Evolutionary conservation across 768 basidiomycete genomes (phyloP), one percentile per base, ranked within the genome.

Genomic region (Lentinula guzmanii): DNA sequence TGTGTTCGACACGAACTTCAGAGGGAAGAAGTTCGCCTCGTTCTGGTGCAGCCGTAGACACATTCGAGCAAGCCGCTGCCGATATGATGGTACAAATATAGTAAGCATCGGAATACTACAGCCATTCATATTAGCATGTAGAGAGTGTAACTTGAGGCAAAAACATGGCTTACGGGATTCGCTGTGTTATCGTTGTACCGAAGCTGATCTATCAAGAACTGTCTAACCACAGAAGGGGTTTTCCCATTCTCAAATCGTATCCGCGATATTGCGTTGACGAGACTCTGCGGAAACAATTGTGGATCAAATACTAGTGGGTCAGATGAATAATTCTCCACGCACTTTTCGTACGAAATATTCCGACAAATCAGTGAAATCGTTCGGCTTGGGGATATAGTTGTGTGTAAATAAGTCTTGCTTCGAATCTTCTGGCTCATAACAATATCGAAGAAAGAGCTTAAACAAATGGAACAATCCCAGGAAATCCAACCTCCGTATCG

Each of bases 331-430:
- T 48, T 41, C 15, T 57, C 18, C 45, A 69, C 80, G 58, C 62
- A 91, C 96, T 85, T 96, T 96, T 65, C 92, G 89, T 31, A 98
- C 90, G 67, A 97, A 95, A 71, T 98, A 98, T 66, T 97, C 93
- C 0, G 93, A 75, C 34, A 97, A 76, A 66, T 97, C 93, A 60
- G 87, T 84, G 71, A 98, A 98, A 67, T 97, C 90, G 69, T 98
- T 98, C 15, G 95, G 93, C 66, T 91, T 88, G 1, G 95, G 95
- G n/a, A 95, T 91, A 71, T 91, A 95, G 43, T 86, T 90, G 70
- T 94, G 91, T 6, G 79, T 79, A 71, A 96, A 95, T 5, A 95
- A 78, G 69, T 95, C 91, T 69, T 91, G 89, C 62, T 83, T 86
- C 16, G 79, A 73, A 64, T 93, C 90, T 70, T 91, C 87, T 0